These are phyloP conservation scores for Trichoderma harzianum DNA, from an alignment of 2,329 filamentous ascomycete species.

Conservation along the genomic window DNA sequence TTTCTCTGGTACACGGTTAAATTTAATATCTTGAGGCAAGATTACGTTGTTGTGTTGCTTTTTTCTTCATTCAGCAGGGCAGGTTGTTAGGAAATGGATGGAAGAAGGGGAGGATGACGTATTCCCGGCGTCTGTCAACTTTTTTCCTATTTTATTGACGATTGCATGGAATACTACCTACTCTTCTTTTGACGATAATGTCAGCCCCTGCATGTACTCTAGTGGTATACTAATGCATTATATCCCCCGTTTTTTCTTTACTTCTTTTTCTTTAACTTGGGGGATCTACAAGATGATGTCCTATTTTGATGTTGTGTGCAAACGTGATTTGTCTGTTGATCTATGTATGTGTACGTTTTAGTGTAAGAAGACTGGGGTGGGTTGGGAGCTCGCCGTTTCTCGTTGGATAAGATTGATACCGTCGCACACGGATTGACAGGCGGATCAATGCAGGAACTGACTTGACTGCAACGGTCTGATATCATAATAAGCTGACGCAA, in stretches of 20 bases:
- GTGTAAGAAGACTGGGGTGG: background rate
- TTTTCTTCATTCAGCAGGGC: conserved; percentile 13
- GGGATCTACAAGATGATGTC: background rate
- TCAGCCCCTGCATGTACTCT: conserved; percentile 16
- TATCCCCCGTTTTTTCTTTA: conserved; percentile 1
- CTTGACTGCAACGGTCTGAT: background rate
- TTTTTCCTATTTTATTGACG: conserved; percentile 12
- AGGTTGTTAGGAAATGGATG: conserved; percentile 3
- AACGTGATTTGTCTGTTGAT: background rate
- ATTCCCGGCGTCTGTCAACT: background rate
- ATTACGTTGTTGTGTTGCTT: background rate
- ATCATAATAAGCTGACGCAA: conserved; percentile 1
- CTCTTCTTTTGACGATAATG: conserved; percentile 14
- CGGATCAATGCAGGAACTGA: background rate
- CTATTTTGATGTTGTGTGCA: background rate
- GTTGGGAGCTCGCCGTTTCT: background rate
- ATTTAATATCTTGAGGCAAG: conserved; percentile 15
- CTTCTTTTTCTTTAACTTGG: background rate
- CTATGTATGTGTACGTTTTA: background rate
- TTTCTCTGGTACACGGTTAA: conserved; percentile 8
- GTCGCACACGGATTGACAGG: background rate
- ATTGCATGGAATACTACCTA: conserved; percentile 14
- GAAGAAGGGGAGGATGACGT: background rate
- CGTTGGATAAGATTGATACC: background rate
- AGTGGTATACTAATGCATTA: conserved; percentile 17